These are phyloP conservation scores for Globisporangium sylvaticum DNA, from an alignment of 352 stramenopile species.

Conservation along the genomic window DNA sequence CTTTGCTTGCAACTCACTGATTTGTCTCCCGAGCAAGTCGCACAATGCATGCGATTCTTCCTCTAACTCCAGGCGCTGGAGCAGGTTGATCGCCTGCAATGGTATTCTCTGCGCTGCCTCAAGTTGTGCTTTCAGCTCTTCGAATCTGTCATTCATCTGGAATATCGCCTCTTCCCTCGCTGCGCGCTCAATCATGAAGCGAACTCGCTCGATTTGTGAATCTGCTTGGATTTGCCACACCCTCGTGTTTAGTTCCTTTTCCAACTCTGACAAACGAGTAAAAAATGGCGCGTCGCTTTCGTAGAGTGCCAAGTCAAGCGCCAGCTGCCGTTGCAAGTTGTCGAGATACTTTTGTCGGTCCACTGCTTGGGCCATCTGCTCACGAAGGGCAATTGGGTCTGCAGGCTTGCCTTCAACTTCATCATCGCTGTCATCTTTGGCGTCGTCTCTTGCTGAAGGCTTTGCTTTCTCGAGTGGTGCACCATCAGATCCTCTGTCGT, in stretches of 20 bases:
- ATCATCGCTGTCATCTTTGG: conserved; percentile 10
- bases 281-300: conserved; percentile 51
- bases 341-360: conserved; percentile 23
- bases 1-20: conserved; percentile 14
- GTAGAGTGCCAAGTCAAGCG: conserved; percentile 43
- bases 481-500: neutral
- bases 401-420: conserved; percentile 23
- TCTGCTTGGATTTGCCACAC: conserved; percentile 57
- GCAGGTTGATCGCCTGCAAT: conserved; percentile 42
- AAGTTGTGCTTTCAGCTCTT: conserved; percentile 35
- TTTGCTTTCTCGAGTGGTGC: neutral
- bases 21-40: conserved; percentile 22
- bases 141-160: conserved; percentile 42
- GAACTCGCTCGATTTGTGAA: conserved; percentile 45
- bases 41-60: conserved; percentile 23
- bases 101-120: conserved; percentile 44
- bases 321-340: conserved; percentile 27
- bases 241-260: conserved; percentile 41
- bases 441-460: neutral
- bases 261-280: conserved; percentile 30
- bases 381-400: conserved; percentile 44
- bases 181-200: conserved; percentile 63
- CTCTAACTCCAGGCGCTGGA: conserved; percentile 45
- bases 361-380: conserved; percentile 29
- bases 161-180: conserved; percentile 53